Evolutionary conservation across 2,329 filamentous ascomycete genomes (phyloP), one percentile per base, ranked within the genome.

Genomic region (Colletotrichum nymphaeae): DNA sequence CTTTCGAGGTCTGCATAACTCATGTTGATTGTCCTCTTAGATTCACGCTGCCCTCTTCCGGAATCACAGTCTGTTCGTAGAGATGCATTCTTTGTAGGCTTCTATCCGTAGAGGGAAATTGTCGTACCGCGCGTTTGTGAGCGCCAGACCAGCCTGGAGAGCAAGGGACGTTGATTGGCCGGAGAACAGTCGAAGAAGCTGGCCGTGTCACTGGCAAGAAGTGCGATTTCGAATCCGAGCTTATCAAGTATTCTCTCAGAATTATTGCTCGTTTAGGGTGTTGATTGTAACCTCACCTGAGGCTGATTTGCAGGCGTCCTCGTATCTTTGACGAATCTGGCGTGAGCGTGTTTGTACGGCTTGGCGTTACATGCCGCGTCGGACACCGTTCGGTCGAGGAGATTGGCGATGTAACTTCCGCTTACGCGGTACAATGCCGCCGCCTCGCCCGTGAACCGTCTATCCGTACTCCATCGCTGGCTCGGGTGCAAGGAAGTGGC

Each of bases 341-440:
- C 19, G 19, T 9, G 19, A 22, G 42, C 19, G 42, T 49, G 42
- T 28, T 52, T 32, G 42, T 32, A 56, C 55, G 22, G 28, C 16
- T 30, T 46, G 28, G 24, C 58, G 46, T 57, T 22, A 19, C 26
- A 52, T 63, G 69, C 64, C 69, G 57, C 46, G 22, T 60, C 69
- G 64, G 69, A 63, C 37, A 19, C 69, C 56, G 63, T 53, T 67
- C 68, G 63, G 68, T 67, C 68, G 24, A 60, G 49, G 16, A 53
- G 22, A 58, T 69, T 52, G 37, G 16, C 42, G 42, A 67, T 53
- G 22, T 19, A 9, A 14, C 30, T 22, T 4, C 5, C 30, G 8
- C 24, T 26, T 66, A 28, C 26, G 26, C 64, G 12, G 19, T 19
- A 4, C 32, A 49, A 58, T 22, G 57, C 49, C n/a, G 56, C 24